Conservation (phyloP, 1,284 basidiomycete genomes). For the Leccinum insolens region DNA sequence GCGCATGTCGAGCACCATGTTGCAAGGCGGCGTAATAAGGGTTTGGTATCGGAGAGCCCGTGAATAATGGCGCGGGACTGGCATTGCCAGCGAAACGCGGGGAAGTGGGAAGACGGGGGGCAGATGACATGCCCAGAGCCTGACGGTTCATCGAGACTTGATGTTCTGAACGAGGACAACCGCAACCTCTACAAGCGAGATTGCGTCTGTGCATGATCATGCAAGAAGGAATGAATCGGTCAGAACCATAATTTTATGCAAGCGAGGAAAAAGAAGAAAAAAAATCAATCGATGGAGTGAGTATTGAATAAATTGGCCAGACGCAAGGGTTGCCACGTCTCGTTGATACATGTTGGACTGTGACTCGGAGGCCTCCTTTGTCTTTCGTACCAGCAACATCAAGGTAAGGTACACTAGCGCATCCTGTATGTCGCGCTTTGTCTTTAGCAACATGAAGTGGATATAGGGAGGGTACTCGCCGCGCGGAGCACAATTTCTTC, state of each 20-base stretch:
- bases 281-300: constrained; percentile 7
- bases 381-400: too few relatives aligned
- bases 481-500: too few relatives aligned
- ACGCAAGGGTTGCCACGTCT: too few relatives aligned
- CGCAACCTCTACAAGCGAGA: constrained; percentile 72
- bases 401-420: too few relatives aligned
- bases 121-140: constrained; percentile 26
- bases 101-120: constrained; percentile 40
- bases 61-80: constrained; percentile 14
- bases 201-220: constrained; percentile 66
- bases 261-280: constrained; percentile 34
- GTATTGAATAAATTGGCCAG: too few relatives aligned
- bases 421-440: too few relatives aligned
- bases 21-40: constrained; percentile 21
- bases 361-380: too few relatives aligned
- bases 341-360: too few relatives aligned
- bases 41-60: constrained; percentile 28
- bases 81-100: constrained; percentile 43
- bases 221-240: constrained; percentile 47
- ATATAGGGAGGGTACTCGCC: too few relatives aligned
- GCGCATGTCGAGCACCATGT: constrained; percentile 19
- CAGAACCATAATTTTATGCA: constrained; percentile 33
- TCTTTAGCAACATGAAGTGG: too few relatives aligned
- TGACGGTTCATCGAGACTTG: constrained; percentile 35
- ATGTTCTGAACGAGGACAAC: constrained; percentile 54